Evolutionary conservation across 108 stramenopile species (phyloP).

Genomic region (Seminavis robusta): DNA sequence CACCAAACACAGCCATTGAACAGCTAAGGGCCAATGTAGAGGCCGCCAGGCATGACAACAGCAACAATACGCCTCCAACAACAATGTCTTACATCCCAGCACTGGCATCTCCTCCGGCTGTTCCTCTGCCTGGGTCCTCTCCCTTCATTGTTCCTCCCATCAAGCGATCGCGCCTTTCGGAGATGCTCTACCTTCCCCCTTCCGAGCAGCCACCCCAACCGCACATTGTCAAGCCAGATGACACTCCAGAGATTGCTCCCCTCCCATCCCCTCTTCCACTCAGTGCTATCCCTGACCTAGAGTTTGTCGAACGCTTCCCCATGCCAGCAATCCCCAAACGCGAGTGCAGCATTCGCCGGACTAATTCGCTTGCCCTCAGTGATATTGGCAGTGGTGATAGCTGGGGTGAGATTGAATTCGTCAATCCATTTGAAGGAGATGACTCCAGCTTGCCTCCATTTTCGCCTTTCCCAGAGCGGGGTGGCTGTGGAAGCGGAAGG

Average conservation of each 20-base stretch:
- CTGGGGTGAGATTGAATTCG: conserved; percentile 26
- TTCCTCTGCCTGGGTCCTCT: no score
- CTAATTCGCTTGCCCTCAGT: conserved; percentile 33
- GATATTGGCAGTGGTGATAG: conserved; percentile 14
- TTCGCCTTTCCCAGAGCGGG: not conserved
- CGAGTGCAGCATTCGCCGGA: conserved; percentile 10
- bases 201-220: no score
- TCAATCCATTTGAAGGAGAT: conserved; percentile 56
- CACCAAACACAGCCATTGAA: no score
- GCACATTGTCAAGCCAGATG: no score
- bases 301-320: not conserved
- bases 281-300: not conserved
- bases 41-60: no score
- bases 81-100: no score
- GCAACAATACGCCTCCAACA: no score
- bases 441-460: not conserved
- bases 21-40: no score
- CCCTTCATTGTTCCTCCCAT: no score
- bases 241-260: conserved; percentile 28
- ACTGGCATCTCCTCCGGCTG: no score
- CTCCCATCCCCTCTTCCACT: conserved; percentile 9
- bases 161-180: no score
- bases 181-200: no score
- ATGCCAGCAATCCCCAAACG: not conserved
- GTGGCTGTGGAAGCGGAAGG: not conserved